These are phyloP conservation scores for Helicostylum pulchrum DNA, from an alignment of 192 early-diverging fungal genomes.

Conservation along the genomic window DNA sequence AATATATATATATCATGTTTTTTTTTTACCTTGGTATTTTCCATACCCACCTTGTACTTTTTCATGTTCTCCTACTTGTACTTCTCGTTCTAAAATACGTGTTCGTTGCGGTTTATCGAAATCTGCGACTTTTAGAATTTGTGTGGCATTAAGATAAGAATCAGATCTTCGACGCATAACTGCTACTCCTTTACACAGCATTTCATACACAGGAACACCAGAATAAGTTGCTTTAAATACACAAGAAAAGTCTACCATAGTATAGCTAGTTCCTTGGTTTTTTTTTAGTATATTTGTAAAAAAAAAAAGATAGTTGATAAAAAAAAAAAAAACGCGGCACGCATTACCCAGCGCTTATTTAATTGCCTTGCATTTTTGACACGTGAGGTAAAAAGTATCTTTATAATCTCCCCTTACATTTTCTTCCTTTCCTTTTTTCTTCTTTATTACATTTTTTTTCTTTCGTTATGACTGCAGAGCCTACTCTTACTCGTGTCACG, in stretches of 20 bases:
- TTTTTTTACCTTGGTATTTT: constrained; percentile 87
- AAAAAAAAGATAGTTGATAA: neutral
- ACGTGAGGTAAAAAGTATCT: constrained; percentile 8
- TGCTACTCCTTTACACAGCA: constrained; percentile 73
- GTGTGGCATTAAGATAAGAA: constrained; percentile 94
- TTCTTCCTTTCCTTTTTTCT: constrained; percentile 1
- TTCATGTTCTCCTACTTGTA: constrained; percentile 84
- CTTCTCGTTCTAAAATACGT: constrained; percentile 90
- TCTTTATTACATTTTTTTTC: constrained; percentile 8
- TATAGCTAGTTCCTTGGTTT: neutral
- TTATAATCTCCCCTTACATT: constrained; percentile 1
- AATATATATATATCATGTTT: neutral
- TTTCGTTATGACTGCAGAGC: neutral
- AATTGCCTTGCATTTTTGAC: neutral
- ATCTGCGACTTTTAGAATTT: constrained; percentile 95
- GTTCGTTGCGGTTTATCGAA: constrained; percentile 92
- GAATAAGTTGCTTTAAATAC: constrained; percentile 93
- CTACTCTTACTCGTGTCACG: neutral
- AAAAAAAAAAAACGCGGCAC: neutral
- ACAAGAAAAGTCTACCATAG: constrained; percentile 21
- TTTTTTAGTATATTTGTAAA: neutral
- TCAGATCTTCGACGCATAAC: constrained; percentile 82
- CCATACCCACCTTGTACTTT: constrained; percentile 99
- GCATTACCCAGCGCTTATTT: neutral
- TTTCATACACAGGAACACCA: constrained; percentile 93